Percentiles rank a stretch among this genome's conserved stretches.
phyloP scores from a whole-genome alignment of 345 rosid genomes.

The Dimocarpus longan region DNA sequence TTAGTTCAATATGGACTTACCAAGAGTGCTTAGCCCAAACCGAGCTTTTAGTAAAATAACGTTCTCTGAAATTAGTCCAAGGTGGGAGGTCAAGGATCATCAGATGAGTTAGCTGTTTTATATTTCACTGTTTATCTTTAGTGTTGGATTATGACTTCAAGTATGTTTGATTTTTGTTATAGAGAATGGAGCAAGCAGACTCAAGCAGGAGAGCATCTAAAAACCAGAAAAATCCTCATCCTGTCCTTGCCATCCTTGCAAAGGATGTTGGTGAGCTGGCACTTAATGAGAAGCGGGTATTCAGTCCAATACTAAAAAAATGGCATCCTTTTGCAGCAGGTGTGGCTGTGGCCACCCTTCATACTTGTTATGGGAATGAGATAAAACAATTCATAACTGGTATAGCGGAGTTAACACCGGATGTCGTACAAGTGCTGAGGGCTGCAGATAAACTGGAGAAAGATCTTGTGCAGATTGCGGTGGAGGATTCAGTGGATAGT shows the following conservation, averaged over 20 bases:
- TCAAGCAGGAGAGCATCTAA: constrained; percentile 92
- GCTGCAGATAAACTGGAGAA: constrained; percentile 96
- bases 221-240: constrained; percentile 79
- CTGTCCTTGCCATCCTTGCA: constrained; percentile 91
- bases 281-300: constrained; percentile 69
- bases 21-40: background rate
- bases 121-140: background rate
- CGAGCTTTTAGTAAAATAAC: constrained; percentile 6
- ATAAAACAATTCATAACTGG: constrained; percentile 82
- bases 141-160: constrained; percentile 14
- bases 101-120: constrained; percentile 7
- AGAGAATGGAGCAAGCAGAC: constrained; percentile 99
- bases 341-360: constrained; percentile 97
- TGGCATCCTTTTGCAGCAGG: constrained; percentile 99
- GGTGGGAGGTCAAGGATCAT: background rate
- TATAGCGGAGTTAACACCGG: constrained; percentile 81
- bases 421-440: constrained; percentile 85
- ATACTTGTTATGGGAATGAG: constrained; percentile 93
- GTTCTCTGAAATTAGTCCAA: background rate
- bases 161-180: constrained; percentile 15
- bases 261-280: constrained; percentile 96
- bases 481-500: constrained; percentile 95
- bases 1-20: constrained; percentile 5
- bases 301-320: constrained; percentile 89
- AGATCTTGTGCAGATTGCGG: constrained; percentile 98